Conservation (phyloP, 2,329 filamentous ascomycete genomes). For the Rhinocladiella similis region DNA sequence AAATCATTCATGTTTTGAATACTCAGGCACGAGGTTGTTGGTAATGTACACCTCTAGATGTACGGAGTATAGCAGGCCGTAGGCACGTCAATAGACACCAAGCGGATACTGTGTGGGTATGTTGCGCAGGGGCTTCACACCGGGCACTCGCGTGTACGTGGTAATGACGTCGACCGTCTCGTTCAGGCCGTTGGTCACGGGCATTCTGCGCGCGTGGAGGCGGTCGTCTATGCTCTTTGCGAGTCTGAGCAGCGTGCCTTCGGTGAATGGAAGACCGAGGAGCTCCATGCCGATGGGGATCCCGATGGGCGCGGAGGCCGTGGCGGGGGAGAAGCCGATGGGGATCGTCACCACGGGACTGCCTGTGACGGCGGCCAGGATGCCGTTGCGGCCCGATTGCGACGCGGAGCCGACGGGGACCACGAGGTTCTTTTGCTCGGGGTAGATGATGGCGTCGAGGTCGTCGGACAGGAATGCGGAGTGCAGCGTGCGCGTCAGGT, state of each 20-base stretch:
- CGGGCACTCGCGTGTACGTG: slow-evolving; percentile 14
- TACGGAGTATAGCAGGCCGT: no score
- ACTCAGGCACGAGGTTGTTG: no score
- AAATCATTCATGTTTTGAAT: no score
- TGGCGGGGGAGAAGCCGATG: slow-evolving; percentile 51
- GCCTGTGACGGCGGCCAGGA: slow-evolving; percentile 56
- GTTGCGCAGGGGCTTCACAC: slow-evolving; percentile 18
- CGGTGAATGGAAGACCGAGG: slow-evolving; percentile 57
- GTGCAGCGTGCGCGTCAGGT: slow-evolving; percentile 54
- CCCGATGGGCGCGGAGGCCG: slow-evolving; percentile 53
- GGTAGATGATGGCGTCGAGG: slow-evolving; percentile 63
- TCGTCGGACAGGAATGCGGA: slow-evolving; percentile 50
- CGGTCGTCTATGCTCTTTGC: slow-evolving; percentile 53
- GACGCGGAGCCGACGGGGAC: slow-evolving; percentile 57
- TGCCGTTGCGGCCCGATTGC: slow-evolving; percentile 62
- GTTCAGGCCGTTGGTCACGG: slow-evolving; percentile 32
- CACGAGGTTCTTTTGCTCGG: slow-evolving; percentile 64
- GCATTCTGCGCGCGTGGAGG: slow-evolving; percentile 48
- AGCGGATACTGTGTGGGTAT: slow-evolving; percentile 24
- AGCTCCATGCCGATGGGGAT: slow-evolving; percentile 68
- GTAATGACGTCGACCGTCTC: slow-evolving; percentile 17
- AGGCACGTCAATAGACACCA: slow-evolving; percentile 22
- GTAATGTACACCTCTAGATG: no score
- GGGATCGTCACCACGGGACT: slow-evolving; percentile 51
- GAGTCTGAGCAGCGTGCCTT: slow-evolving; percentile 55